Conservation (phyloP, 2,329 filamentous ascomycete species). For the Claviceps spartinae region DNA sequence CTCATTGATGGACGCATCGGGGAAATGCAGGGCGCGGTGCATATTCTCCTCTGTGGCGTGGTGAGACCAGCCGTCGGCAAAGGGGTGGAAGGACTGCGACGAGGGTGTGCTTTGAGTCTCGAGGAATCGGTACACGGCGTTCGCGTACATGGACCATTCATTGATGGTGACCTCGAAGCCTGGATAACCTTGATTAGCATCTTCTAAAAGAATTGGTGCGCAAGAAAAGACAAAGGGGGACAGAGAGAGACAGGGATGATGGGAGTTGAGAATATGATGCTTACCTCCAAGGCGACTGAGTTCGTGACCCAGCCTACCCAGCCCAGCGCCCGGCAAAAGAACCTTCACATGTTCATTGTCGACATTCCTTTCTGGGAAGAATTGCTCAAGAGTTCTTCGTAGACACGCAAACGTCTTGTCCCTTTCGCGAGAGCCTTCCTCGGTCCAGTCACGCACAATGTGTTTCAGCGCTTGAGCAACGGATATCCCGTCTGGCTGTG, state of each 20-base stretch:
- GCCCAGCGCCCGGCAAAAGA: conserved; percentile 38
- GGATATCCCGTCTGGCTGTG: conserved; percentile 30
- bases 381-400: conserved; percentile 15
- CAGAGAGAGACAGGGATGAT: not conserved
- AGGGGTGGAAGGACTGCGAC: conserved; percentile 30
- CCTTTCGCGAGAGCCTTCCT: conserved; percentile 32
- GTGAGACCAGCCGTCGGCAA: conserved; percentile 43
- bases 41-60: conserved; percentile 34
- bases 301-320: conserved; percentile 39
- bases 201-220: not conserved
- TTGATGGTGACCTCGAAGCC: conserved; percentile 40
- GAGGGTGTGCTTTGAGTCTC: conserved; percentile 16
- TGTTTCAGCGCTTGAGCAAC: conserved; percentile 42
- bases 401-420: conserved; percentile 28
- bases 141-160: conserved; percentile 47
- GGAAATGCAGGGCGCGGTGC: conserved; percentile 31
- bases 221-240: not conserved
- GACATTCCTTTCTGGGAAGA: conserved; percentile 17
- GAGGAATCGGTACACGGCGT: conserved; percentile 37
- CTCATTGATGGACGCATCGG: conserved; percentile 23
- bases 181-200: conserved; percentile 5
- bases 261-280: not conserved
- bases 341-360: conserved; percentile 18
- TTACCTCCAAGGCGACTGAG: conserved; percentile 28
- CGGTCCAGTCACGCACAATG: conserved; percentile 43